Evolutionary conservation across 805 yeast genomes (phyloP).

Genomic region (Priceomyces castillae): DNA sequence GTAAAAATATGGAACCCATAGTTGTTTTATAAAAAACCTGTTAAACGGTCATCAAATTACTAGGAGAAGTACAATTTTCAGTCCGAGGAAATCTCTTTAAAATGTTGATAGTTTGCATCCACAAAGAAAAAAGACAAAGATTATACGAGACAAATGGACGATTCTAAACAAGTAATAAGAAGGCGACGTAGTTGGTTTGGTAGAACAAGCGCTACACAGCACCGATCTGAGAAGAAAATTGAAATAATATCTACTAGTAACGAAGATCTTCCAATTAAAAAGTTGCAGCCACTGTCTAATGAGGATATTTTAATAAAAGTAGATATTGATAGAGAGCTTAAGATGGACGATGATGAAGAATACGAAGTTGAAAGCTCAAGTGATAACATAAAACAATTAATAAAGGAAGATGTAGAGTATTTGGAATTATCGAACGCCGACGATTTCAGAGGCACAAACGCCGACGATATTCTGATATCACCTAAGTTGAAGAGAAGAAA

Average conservation of each 20-base stretch:
- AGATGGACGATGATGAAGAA: not conserved
- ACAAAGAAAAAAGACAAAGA: conserved; percentile 1
- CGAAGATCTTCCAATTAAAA: not conserved
- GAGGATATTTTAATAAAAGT: not conserved
- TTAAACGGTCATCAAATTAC: not conserved
- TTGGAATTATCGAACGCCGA: not conserved
- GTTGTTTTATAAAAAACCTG: not conserved
- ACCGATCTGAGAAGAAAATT: not conserved
- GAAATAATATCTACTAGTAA: not conserved
- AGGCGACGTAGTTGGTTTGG: conserved; percentile 8
- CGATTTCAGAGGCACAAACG: not conserved
- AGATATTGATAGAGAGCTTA: not conserved
- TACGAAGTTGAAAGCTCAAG: not conserved
- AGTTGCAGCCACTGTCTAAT: conserved; percentile 1
- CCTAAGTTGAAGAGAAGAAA: not conserved
- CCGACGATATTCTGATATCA: not conserved
- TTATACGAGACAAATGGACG: not conserved
- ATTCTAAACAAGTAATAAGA: conserved; percentile 2
- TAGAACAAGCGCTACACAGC: not conserved
- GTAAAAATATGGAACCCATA: conserved; percentile 82
- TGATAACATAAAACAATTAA: conserved; percentile 2
- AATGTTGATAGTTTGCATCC: conserved; percentile 3
- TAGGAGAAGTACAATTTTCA: not conserved
- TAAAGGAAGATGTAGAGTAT: not conserved
- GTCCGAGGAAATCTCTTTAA: not conserved